Evolutionary conservation across 768 basidiomycete genomes (phyloP).

Genomic region (Macrolepiota fuliginosa): DNA sequence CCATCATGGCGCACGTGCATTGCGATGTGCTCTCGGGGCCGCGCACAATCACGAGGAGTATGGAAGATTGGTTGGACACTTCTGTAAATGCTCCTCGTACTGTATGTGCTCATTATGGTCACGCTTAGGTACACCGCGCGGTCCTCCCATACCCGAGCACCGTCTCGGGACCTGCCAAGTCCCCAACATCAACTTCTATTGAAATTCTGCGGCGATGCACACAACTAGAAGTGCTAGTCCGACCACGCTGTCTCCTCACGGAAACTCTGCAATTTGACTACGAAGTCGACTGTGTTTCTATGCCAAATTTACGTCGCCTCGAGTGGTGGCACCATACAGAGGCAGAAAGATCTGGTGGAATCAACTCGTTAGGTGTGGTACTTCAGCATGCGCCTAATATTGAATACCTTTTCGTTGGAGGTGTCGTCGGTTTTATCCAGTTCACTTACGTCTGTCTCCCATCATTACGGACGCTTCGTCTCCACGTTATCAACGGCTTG

Average conservation of each 20-base stretch:
- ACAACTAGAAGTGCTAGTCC: constrained; percentile 51
- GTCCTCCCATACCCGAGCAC: constrained; percentile 60
- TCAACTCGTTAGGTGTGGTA: constrained; percentile 57
- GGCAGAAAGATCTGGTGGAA: constrained; percentile 61
- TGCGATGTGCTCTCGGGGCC: constrained; percentile 26
- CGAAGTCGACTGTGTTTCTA: constrained; percentile 41
- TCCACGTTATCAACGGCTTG: constrained; percentile 45
- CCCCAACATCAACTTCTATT: constrained; percentile 31
- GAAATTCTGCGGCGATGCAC: constrained; percentile 49
- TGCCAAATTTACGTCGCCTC: constrained; percentile 55
- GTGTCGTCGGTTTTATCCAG: constrained; percentile 31
- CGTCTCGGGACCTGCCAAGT: constrained; percentile 29
- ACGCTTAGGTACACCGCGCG: constrained; percentile 48
- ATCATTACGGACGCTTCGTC: constrained; percentile 49
- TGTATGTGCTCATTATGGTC: constrained; percentile 8
- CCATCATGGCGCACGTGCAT: constrained; percentile 24
- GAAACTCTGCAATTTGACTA: constrained; percentile 47
- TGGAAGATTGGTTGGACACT: constrained; percentile 28
- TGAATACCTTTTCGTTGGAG: constrained; percentile 56
- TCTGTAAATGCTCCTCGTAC: neutral
- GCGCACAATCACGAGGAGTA: constrained; percentile 26
- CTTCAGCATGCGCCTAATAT: constrained; percentile 53
- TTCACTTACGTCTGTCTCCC: constrained; percentile 36
- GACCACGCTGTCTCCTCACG: constrained; percentile 34
- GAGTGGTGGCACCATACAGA: constrained; percentile 67